Conservation (phyloP, 2,329 filamentous ascomycete genomes). For the Pseudopithomyces maydicus region DNA sequence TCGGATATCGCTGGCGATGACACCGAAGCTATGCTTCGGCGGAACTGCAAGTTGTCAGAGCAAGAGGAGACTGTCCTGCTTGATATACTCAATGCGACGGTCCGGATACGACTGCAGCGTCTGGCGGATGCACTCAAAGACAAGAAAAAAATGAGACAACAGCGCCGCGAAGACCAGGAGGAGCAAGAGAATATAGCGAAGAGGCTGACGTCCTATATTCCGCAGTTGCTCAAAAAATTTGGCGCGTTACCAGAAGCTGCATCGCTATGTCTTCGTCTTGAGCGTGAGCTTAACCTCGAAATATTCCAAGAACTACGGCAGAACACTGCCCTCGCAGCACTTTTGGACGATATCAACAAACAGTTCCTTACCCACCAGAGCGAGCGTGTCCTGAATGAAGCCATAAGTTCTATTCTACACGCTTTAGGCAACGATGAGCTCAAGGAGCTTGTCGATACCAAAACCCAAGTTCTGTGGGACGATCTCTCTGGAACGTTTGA, state of each 20-base stretch:
- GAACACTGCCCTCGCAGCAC: constrained; percentile 77
- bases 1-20: constrained; percentile 63
- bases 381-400: constrained; percentile 81
- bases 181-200: constrained; percentile 79
- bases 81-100: constrained; percentile 82
- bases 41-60: constrained; percentile 72
- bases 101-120: constrained; percentile 73
- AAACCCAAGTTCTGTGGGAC: constrained; percentile 84
- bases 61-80: constrained; percentile 84
- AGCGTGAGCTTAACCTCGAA: constrained; percentile 84
- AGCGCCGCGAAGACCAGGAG: constrained; percentile 67
- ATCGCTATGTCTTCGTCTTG: constrained; percentile 81
- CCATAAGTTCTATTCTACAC: constrained; percentile 79
- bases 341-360: constrained; percentile 89
- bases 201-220: constrained; percentile 78
- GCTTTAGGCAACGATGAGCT: constrained; percentile 87
- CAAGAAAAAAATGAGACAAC: constrained; percentile 61
- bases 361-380: constrained; percentile 95
- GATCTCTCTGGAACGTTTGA: constrained; percentile 76
- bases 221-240: constrained; percentile 87
- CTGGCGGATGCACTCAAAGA: constrained; percentile 65
- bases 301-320: constrained; percentile 88
- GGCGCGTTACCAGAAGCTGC: constrained; percentile 88
- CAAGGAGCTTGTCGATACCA: constrained; percentile 81
- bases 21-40: constrained; percentile 68